Conservation (phyloP, 345 rosid genomes). For the Leavenworthia alabamica region DNA sequence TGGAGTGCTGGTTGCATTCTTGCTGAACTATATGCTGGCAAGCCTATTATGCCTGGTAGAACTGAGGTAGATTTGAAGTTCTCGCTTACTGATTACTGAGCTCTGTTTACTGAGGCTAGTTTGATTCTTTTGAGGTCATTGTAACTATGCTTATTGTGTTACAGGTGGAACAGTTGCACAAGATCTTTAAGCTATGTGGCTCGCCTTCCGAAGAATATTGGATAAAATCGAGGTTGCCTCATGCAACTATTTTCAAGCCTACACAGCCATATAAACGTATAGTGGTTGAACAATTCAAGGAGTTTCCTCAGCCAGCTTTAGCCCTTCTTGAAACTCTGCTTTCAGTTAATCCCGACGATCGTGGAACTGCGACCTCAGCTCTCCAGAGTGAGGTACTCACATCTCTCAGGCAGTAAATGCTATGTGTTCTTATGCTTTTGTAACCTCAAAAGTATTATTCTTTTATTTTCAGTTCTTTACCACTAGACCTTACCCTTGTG, state of each 20-base stretch:
- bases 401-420: conserved; percentile 1
- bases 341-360: conserved; percentile 81
- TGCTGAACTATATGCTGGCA: conserved; percentile 92
- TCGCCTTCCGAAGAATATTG: conserved; percentile 94
- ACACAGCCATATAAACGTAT: conserved; percentile 88
- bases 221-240: conserved; percentile 93
- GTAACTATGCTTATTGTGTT: conserved; percentile 24
- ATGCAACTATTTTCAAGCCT: conserved; percentile 96
- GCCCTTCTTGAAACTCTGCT: conserved; percentile 83
- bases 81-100: neutral
- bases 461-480: conserved; percentile 58
- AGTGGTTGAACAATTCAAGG: conserved; percentile 91
- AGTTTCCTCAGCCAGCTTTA: conserved; percentile 80
- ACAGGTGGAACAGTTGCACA: conserved; percentile 97
- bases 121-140: conserved; percentile 4
- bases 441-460: conserved; percentile 1
- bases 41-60: conserved; percentile 99
- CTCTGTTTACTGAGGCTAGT: neutral
- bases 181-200: conserved; percentile 96
- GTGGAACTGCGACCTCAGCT: conserved; percentile 82
- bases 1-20: conserved; percentile 99
- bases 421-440: conserved; percentile 22
- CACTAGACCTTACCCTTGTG: conserved; percentile 83
- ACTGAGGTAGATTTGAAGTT: conserved; percentile 61
- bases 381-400: conserved; percentile 70